These are phyloP conservation scores for Pisolithus albus DNA, from an alignment of 768 basidiomycete species.

Conservation along the genomic window DNA sequence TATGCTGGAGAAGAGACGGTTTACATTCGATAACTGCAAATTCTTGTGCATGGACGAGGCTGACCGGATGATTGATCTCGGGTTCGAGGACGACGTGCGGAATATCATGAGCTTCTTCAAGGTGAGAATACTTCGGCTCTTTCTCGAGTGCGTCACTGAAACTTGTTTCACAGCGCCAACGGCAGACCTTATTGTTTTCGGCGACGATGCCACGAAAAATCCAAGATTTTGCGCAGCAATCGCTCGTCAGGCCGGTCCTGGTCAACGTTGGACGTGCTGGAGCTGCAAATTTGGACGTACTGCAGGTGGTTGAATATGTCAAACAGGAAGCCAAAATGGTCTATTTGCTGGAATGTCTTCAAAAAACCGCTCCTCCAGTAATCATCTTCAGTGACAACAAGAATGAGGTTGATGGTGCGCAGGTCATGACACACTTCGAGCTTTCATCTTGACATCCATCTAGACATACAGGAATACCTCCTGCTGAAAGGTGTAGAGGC, in stretches of 20 bases:
- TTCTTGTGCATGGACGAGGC: slow-evolving; percentile 99
- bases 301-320: slow-evolving; percentile 97
- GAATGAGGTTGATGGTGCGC: slow-evolving; percentile 96
- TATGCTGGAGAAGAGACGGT: slow-evolving; percentile 93
- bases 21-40: slow-evolving; percentile 92
- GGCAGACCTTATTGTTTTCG: slow-evolving; percentile 95
- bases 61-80: slow-evolving; percentile 97
- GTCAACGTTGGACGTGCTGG: slow-evolving; percentile 98
- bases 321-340: slow-evolving; percentile 99
- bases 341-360: slow-evolving; percentile 92
- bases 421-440: neutral
- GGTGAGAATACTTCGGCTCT: slow-evolving; percentile 36
- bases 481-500: slow-evolving; percentile 96
- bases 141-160: neutral
- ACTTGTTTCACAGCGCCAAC: slow-evolving; percentile 60
- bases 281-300: slow-evolving; percentile 93
- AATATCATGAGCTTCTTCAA: slow-evolving; percentile 99
- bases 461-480: slow-evolving; percentile 97
- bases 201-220: slow-evolving; percentile 99
- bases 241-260: slow-evolving; percentile 87
- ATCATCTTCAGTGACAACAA: slow-evolving; percentile 99
- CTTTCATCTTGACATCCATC: neutral
- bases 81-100: slow-evolving; percentile 97
- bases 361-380: slow-evolving; percentile 97
- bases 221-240: slow-evolving; percentile 96